phyloP scores from a whole-genome alignment of 768 basidiomycete species.

The Ramaria sp. region DNA sequence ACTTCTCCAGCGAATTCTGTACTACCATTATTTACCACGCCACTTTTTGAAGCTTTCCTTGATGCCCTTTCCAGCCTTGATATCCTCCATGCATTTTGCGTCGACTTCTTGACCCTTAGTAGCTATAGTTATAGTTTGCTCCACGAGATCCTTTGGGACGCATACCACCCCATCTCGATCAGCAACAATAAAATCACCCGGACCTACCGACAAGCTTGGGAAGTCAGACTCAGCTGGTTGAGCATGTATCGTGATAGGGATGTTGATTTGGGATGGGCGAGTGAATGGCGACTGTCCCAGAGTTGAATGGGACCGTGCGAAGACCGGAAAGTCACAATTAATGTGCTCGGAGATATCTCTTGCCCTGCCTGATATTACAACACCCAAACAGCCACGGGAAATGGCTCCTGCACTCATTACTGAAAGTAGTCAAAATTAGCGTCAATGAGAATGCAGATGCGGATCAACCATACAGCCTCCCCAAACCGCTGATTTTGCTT shows the following conservation, averaged over 20 bases:
- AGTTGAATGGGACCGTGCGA: constrained; percentile 71
- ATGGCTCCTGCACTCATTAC: constrained; percentile 81
- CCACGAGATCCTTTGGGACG: constrained; percentile 45
- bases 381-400: constrained; percentile 57
- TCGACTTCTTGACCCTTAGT: constrained; percentile 52
- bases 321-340: constrained; percentile 63
- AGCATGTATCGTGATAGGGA: constrained; percentile 41
- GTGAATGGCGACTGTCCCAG: constrained; percentile 81
- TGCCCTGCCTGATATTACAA: constrained; percentile 76
- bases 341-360: constrained; percentile 77
- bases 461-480: constrained; percentile 41
- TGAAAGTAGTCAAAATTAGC: not conserved
- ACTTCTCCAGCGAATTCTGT: not conserved
- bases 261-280: constrained; percentile 63
- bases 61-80: constrained; percentile 62
- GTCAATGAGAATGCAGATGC: constrained; percentile 5
- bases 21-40: constrained; percentile 34
- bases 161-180: constrained; percentile 88
- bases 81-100: constrained; percentile 60
- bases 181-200: constrained; percentile 77
- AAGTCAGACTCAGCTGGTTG: constrained; percentile 29
- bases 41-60: constrained; percentile 70
- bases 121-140: constrained; percentile 49
- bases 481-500: constrained; percentile 77
- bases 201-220: constrained; percentile 44